These are phyloP conservation scores for Salix caprea DNA, from an alignment of 345 rosid species.

Conservation along the genomic window DNA sequence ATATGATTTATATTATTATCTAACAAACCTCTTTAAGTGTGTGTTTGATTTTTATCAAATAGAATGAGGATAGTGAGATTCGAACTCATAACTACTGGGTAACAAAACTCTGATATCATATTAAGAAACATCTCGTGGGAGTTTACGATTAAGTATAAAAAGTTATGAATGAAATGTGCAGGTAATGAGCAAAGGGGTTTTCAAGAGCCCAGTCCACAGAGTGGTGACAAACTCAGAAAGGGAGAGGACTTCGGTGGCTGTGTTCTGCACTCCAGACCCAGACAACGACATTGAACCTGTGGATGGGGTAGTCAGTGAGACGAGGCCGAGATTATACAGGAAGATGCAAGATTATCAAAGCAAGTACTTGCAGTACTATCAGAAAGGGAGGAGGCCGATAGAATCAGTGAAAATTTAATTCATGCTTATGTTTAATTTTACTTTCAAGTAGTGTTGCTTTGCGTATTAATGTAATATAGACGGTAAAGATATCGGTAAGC, in stretches of 20 bases:
- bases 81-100: rapidly evolving
- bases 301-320: constrained; percentile 8
- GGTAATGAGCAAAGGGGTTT: constrained; percentile 53
- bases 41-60: too few relatives aligned
- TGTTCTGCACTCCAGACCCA: constrained; percentile 35
- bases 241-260: constrained; percentile 43
- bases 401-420: constrained; percentile 24
- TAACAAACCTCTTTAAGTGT: too few relatives aligned
- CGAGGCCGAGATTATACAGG: constrained; percentile 43
- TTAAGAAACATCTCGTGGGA: too few relatives aligned
- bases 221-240: constrained; percentile 40
- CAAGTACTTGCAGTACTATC: constrained; percentile 29
- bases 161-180: constrained; percentile 3
- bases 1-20: too few relatives aligned
- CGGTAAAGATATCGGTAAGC: too few relatives aligned
- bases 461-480: too few relatives aligned
- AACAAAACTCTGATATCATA: too few relatives aligned
- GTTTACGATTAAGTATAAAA: background rate
- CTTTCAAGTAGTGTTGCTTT: too few relatives aligned
- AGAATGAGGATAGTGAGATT: rapidly evolving
- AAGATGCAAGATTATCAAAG: constrained; percentile 33
- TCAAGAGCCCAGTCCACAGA: constrained; percentile 50
- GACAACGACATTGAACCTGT: constrained; percentile 12
- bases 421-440: too few relatives aligned
- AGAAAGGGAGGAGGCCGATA: constrained; percentile 41